phyloP scores from a whole-genome alignment of 2,329 filamentous ascomycete genomes.

The Fusarium acutatum region DNA sequence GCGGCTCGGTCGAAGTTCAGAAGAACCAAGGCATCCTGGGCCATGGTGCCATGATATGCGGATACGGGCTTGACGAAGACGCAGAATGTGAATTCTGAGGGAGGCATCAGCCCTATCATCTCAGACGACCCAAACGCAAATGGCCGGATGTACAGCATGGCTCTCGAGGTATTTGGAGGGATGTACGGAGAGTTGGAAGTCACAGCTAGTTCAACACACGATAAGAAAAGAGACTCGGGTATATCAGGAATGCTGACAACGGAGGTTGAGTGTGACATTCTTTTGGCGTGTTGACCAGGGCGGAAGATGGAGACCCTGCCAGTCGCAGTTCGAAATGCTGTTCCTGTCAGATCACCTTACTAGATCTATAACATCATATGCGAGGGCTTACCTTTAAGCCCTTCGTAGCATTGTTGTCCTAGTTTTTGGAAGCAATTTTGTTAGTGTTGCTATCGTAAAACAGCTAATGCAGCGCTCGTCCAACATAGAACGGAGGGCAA shows the following conservation, averaged over 20 bases:
- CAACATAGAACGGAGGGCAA: no score
- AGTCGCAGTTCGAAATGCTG: not conserved
- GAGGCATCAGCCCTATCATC: not conserved
- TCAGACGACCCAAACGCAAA: not conserved
- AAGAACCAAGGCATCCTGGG: not conserved
- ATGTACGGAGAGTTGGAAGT: not conserved
- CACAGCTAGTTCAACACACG: not conserved
- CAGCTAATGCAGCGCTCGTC: no score
- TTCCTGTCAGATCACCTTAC: no score
- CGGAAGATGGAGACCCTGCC: not conserved
- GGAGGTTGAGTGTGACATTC: not conserved
- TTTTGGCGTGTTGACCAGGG: not conserved
- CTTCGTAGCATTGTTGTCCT: not conserved
- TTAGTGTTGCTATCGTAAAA: no score
- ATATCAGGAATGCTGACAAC: not conserved
- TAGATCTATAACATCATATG: not conserved
- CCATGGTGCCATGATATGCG: not conserved
- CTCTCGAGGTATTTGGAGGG: not conserved
- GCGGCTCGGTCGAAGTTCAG: not conserved
- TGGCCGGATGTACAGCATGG: not conserved
- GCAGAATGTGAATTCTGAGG: not conserved
- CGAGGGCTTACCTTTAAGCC: not conserved
- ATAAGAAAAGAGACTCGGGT: not conserved
- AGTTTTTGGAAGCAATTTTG: no score
- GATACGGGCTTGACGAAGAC: not conserved